Evolutionary conservation across 2,329 filamentous ascomycete genomes (phyloP), one percentile per base, ranked within the genome.

Genomic region (Colletotrichum caudatum): DNA sequence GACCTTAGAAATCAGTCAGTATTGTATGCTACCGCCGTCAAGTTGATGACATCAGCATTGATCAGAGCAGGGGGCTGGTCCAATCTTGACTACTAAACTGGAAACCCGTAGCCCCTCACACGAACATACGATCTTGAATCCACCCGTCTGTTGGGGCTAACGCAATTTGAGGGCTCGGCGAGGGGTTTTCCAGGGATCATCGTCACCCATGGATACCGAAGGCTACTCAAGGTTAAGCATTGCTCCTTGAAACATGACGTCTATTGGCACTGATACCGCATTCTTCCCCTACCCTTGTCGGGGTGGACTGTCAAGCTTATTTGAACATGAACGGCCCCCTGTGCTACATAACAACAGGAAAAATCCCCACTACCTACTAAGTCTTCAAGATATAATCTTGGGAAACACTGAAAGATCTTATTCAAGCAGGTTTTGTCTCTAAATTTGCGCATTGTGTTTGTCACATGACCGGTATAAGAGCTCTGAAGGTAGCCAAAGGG

Each of bases 341-440:
- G 5, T 1, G 20, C 20, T 23, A 23, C 20, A 5, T 12, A 23
- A 12, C 9, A 9, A 9, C 46, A 48, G 8, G 20, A 2, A 48
- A 18, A 1, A 12, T 1, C 8, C 12, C 46, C 23, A 48, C 20
- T 20, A 16, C 1, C 44, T n/a, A 46, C 44, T 8, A 3, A 46
- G 2, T 1, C 2, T 46, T 20, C 7, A 4, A 46, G n/a, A 12
- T 11, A 9, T 1, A 23, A 18, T 5, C 6, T 6, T 1, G n/a
- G 46, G 12, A 4, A 48, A 20, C n/a, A 12, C 23, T 48, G 46
- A 7, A 6, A 7, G 18, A 0, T 6, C 3, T 12, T 48, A 1
- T 5, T 12, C 46, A 23, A 23, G 46, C 20, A 48, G 9, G 12
- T 5, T 3, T 1, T 23, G 0, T n/a, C n/a, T 12, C 46, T 9